A percentile compares a stretch with the other conserved stretches of the same genome.
phyloP scores from a whole-genome alignment of 1,284 basidiomycete genomes.

The Ustilago curta region DNA sequence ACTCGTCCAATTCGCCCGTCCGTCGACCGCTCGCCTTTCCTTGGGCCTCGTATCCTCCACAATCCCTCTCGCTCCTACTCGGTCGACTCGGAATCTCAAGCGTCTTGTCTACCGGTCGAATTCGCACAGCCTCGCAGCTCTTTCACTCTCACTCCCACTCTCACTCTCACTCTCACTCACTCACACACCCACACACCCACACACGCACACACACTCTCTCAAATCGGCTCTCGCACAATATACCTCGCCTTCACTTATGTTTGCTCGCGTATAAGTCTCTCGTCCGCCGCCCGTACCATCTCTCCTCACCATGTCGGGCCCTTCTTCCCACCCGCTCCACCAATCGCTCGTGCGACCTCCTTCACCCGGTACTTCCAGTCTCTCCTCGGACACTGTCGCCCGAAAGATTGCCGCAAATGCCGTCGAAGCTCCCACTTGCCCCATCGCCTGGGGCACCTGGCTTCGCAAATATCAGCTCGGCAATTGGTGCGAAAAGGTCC shows the following conservation, averaged over 20 bases:
- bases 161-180: no score
- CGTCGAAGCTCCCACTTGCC: slow-evolving; percentile 28
- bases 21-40: not conserved
- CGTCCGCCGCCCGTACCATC: not conserved
- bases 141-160: no score
- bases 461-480: slow-evolving; percentile 41
- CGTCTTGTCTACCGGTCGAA: not conserved
- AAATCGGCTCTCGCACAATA: not conserved
- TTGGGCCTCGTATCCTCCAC: not conserved
- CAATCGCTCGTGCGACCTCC: slow-evolving; percentile 24
- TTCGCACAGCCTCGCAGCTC: not conserved
- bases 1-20: not conserved
- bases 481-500: slow-evolving; percentile 26
- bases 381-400: slow-evolving; percentile 23
- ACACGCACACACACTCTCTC: no score
- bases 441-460: slow-evolving; percentile 41
- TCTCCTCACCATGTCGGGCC: slow-evolving; percentile 20
- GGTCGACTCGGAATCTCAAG: not conserved
- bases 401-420: slow-evolving; percentile 38
- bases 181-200: no score
- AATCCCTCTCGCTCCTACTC: not conserved
- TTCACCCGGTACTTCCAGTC: slow-evolving; percentile 27
- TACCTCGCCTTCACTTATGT: not conserved
- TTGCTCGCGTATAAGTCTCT: not conserved
- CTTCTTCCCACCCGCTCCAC: slow-evolving; percentile 17